These are phyloP conservation scores for Populus hybrid DNA, from an alignment of 441 rosid species.

Conservation along the genomic window DNA sequence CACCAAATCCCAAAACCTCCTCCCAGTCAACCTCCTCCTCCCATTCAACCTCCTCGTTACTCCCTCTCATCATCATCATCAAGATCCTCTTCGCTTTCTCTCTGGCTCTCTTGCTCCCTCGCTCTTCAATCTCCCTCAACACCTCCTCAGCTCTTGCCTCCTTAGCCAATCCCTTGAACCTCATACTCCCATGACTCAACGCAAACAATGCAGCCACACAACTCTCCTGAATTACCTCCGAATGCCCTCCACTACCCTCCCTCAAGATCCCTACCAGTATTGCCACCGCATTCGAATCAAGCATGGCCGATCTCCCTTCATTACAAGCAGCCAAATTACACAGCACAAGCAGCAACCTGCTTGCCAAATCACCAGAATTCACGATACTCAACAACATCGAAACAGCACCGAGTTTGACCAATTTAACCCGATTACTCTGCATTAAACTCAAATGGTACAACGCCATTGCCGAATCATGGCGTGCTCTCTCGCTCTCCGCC, in stretches of 20 bases:
- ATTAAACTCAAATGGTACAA: slow-evolving; percentile 71
- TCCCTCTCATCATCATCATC: slow-evolving; percentile 44
- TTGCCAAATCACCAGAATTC: slow-evolving; percentile 42
- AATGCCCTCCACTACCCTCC: slow-evolving; percentile 27
- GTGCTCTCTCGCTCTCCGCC: slow-evolving; percentile 55
- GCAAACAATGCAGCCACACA: slow-evolving; percentile 69
- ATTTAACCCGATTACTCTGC: slow-evolving; percentile 60
- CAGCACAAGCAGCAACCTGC: slow-evolving; percentile 49
- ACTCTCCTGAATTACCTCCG: slow-evolving; percentile 47
- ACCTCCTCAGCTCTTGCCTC: slow-evolving; percentile 68
- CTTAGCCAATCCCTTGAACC: slow-evolving; percentile 74
- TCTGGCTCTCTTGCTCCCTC: slow-evolving; percentile 45
- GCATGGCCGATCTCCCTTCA: slow-evolving; percentile 58
- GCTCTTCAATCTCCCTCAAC: slow-evolving; percentile 48
- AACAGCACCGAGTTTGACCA: slow-evolving; percentile 70
- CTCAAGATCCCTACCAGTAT: slow-evolving; percentile 57
- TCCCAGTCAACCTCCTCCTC: slow-evolving; percentile 49
- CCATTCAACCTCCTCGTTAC: slow-evolving; percentile 29
- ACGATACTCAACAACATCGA: slow-evolving; percentile 48
- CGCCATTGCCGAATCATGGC: slow-evolving; percentile 76
- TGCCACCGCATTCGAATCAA: slow-evolving; percentile 74
- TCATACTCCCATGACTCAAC: slow-evolving; percentile 62
- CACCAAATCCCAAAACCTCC: slow-evolving; percentile 50
- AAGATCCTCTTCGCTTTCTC: slow-evolving; percentile 49
- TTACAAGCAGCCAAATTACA: slow-evolving; percentile 56